A percentile compares a stretch with the other conserved stretches of the same genome.
These are phyloP conservation scores for Komagataella mondaviorum DNA, from an alignment of 805 yeast genomes.

Conservation along the genomic window DNA sequence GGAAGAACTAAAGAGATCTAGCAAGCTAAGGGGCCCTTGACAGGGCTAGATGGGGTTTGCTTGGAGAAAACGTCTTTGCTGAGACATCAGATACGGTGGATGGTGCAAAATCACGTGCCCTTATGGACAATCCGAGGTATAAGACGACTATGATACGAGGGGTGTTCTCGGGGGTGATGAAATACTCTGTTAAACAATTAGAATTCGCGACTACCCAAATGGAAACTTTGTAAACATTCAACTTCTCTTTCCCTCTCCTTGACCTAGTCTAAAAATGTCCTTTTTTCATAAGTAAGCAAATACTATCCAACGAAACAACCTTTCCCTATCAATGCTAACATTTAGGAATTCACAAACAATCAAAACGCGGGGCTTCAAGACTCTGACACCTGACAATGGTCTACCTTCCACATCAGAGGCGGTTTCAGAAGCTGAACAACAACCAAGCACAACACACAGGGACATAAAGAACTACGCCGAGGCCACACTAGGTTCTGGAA, in stretches of 20 bases:
- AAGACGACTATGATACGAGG: not conserved
- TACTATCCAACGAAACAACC: not conserved
- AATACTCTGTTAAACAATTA: not conserved
- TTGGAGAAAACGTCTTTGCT: not conserved
- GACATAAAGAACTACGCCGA: conserved; percentile 85
- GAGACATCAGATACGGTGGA: not conserved
- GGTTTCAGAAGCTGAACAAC: conserved; percentile 6
- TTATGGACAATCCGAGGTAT: not conserved
- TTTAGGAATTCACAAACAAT: conserved; percentile 10
- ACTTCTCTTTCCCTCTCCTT: not conserved
- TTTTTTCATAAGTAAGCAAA: conserved; percentile 7
- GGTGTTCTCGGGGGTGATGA: not conserved
- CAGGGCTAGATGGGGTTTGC: not conserved
- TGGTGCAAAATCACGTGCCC: not conserved
- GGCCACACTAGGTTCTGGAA: conserved; percentile 87
- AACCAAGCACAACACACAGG: conserved; percentile 30
- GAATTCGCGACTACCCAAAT: not conserved
- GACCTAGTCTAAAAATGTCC: conserved; percentile 4
- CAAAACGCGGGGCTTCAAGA: conserved; percentile 18
- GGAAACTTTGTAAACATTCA: conserved; percentile 1
- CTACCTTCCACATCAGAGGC: conserved; percentile 5
- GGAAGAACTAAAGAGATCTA: not conserved
- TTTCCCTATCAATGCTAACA: not conserved
- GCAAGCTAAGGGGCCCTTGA: not conserved
- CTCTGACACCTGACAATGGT: conserved; percentile 14